These are phyloP conservation scores for Ilyonectria sp. DNA, from an alignment of 2,329 filamentous ascomycete genomes.

Conservation along the genomic window DNA sequence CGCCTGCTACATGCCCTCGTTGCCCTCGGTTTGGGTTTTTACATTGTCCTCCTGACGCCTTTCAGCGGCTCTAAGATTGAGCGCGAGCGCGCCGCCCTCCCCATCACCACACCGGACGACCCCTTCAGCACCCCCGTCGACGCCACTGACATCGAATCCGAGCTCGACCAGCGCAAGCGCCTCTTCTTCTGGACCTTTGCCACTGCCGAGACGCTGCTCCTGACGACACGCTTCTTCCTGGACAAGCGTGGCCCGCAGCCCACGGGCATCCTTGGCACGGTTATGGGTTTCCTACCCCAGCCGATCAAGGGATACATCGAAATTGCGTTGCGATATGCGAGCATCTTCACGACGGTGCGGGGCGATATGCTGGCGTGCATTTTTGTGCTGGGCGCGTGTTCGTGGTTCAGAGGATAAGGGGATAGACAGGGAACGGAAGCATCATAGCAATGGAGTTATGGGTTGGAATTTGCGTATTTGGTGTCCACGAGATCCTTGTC, in stretches of 20 bases:
- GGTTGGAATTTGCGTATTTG: not conserved
- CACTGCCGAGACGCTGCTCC: conserved; percentile 80
- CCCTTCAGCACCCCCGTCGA: conserved; percentile 42
- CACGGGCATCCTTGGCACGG: conserved; percentile 74
- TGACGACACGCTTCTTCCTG: conserved; percentile 79
- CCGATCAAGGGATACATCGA: conserved; percentile 74
- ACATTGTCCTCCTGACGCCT: conserved; percentile 77
- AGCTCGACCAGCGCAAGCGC: conserved; percentile 52
- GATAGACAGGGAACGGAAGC: not conserved
- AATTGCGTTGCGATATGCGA: conserved; percentile 74
- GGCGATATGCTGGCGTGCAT: conserved; percentile 82
- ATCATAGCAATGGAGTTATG: conserved; percentile 21
- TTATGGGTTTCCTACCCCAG: conserved; percentile 76
- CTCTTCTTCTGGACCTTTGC: conserved; percentile 86
- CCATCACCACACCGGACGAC: conserved; percentile 44
- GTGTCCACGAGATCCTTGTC: not conserved
- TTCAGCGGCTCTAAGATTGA: conserved; percentile 78
- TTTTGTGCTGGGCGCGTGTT: conserved; percentile 78
- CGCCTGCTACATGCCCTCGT: conserved; percentile 81
- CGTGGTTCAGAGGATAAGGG: conserved; percentile 57
- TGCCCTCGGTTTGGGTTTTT: conserved; percentile 78
- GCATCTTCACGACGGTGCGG: conserved; percentile 80
- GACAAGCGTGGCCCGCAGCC: conserved; percentile 73
- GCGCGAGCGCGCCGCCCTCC: conserved; percentile 62
- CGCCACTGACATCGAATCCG: conserved; percentile 47